phyloP scores from a whole-genome alignment of 768 basidiomycete species.

The Podaxis sp. region DNA sequence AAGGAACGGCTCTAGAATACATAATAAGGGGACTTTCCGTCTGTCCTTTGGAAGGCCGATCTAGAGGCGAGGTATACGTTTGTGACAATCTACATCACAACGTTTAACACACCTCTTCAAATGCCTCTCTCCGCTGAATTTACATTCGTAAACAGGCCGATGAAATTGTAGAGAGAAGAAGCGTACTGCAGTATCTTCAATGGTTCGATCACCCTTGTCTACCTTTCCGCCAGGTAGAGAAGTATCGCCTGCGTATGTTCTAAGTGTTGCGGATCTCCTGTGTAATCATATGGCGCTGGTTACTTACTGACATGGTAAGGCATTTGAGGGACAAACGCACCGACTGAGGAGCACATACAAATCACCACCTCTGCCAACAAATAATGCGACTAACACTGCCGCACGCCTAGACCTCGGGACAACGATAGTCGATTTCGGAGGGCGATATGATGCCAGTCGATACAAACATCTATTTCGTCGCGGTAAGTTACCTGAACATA shows the following conservation, averaged over 20 bases:
- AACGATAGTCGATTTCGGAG: constrained; percentile 37
- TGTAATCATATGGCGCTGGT: neutral
- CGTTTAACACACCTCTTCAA: constrained; percentile 67
- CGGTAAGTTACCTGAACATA: neutral
- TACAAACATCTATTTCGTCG: constrained; percentile 48
- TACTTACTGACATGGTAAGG: neutral
- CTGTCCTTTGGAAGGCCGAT: constrained; percentile 80
- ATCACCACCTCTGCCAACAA: constrained; percentile 82
- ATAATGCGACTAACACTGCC: constrained; percentile 81
- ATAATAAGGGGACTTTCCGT: constrained; percentile 70
- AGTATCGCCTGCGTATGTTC: constrained; percentile 85
- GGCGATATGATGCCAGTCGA: constrained; percentile 50
- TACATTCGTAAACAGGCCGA: neutral
- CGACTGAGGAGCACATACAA: constrained; percentile 83
- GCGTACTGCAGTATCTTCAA: constrained; percentile 82
- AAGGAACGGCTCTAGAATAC: constrained; percentile 77
- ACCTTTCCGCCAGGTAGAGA: constrained; percentile 85
- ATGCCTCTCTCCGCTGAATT: constrained; percentile 78
- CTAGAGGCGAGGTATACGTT: constrained; percentile 35
- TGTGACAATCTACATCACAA: neutral
- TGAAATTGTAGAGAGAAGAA: neutral
- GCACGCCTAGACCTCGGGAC: constrained; percentile 63
- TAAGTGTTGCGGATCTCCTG: constrained; percentile 73
- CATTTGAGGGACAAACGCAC: constrained; percentile 42
- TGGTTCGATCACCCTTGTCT: constrained; percentile 62